Conservation (phyloP, 23 red algal species). For the Gracilaria vermiculophylla region DNA sequence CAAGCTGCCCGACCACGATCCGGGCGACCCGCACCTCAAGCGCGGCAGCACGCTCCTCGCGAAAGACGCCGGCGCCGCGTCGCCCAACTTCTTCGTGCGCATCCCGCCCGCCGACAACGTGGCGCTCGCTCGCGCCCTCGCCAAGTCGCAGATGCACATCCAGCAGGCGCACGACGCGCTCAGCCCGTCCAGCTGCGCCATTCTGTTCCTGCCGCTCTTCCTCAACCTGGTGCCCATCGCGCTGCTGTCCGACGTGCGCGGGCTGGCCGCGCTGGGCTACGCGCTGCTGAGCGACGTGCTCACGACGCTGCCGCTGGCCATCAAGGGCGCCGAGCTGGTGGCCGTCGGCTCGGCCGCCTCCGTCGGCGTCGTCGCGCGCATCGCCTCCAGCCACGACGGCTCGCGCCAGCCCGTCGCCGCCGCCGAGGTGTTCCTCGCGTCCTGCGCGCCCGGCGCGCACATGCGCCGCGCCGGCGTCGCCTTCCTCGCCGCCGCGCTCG, state of each 20-base stretch:
- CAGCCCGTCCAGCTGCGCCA: conserved; percentile 1
- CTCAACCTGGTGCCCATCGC: conserved; percentile 43
- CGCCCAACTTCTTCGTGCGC: conserved; percentile 1
- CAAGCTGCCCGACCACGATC: too few species aligned
- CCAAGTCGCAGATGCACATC: not conserved
- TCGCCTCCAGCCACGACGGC: not conserved
- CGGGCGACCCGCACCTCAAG: too few species aligned
- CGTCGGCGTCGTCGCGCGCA: not conserved
- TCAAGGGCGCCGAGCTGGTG: conserved; percentile 49
- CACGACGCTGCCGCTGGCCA: conserved; percentile 15
- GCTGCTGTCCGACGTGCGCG: conserved; percentile 34
- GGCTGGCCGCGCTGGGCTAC: not conserved
- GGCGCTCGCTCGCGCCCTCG: conserved; percentile 6
- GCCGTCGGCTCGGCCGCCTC: not conserved
- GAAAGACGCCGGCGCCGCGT: not conserved
- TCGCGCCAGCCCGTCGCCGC: not conserved
- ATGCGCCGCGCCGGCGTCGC: not conserved
- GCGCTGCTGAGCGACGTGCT: conserved; percentile 26
- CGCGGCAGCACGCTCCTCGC: not conserved
- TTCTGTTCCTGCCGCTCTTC: conserved; percentile 33
- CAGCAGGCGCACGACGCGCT: conserved; percentile 25
- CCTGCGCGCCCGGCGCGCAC: not conserved
- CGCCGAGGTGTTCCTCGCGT: conserved; percentile 2
- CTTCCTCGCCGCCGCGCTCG: conserved; percentile 5
- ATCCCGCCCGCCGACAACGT: conserved; percentile 3